A percentile compares a stretch with the other conserved stretches of the same genome.
Evolutionary conservation across 192 early-diverging fungal genomes (phyloP).

Genomic region (Rhizoclosmatium globosum): DNA sequence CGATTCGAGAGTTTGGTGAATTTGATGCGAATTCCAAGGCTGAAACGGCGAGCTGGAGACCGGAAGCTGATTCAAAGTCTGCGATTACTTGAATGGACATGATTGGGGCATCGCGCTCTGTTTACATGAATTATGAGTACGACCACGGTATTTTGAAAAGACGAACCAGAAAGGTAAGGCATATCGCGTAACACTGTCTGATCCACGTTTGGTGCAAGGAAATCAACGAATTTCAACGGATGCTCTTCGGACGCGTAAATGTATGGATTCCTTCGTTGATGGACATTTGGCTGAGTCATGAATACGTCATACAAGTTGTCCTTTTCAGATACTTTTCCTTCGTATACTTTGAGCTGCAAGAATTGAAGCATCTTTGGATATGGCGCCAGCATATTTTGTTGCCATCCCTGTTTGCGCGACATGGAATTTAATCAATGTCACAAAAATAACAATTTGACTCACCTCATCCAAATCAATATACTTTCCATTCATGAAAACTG

Average conservation of each 20-base stretch:
- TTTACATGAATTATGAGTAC: not conserved
- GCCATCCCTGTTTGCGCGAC: slow-evolving; percentile 50
- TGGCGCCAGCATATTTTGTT: slow-evolving; percentile 56
- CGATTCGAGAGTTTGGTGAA: slow-evolving; percentile 48
- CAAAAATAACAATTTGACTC: slow-evolving; percentile 31
- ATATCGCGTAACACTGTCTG: not conserved
- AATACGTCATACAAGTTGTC: slow-evolving; percentile 77
- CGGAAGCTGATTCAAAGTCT: slow-evolving; percentile 47
- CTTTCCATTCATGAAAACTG: slow-evolving; percentile 85
- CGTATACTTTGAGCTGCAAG: slow-evolving; percentile 57
- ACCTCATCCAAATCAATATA: slow-evolving; percentile 68
- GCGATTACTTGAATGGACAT: slow-evolving; percentile 43
- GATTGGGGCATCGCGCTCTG: slow-evolving; percentile 25
- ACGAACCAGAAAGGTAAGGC: slow-evolving; percentile 21
- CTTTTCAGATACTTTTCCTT: slow-evolving; percentile 58
- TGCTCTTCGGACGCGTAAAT: slow-evolving; percentile 60
- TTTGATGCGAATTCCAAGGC: slow-evolving; percentile 22
- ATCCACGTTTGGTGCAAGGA: not conserved
- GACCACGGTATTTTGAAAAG: not conserved
- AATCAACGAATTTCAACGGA: slow-evolving; percentile 26
- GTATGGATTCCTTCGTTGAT: slow-evolving; percentile 70
- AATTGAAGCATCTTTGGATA: slow-evolving; percentile 63
- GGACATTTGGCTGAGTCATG: slow-evolving; percentile 66
- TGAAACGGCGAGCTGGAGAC: slow-evolving; percentile 52
- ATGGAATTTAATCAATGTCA: not conserved